A percentile compares a stretch with the other conserved stretches of the same genome.
phyloP scores from a whole-genome alignment of 106 monocot genomes.

The Ottelia alismoides region DNA sequence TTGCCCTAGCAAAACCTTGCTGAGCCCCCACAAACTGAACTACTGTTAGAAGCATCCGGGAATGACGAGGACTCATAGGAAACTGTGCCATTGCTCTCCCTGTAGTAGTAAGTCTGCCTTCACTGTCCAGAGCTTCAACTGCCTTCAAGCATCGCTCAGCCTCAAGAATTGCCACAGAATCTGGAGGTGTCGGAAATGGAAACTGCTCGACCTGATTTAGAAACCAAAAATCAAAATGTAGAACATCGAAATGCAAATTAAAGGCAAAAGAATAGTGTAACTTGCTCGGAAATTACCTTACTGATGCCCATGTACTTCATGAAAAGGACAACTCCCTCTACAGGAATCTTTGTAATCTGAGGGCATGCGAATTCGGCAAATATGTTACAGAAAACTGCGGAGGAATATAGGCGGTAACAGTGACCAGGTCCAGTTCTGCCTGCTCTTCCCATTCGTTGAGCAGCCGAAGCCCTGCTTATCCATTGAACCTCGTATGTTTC shows the following conservation, averaged over 20 bases:
- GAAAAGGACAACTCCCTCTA: slow-evolving; percentile 85
- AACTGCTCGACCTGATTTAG: slow-evolving; percentile 72
- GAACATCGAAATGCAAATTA: background rate
- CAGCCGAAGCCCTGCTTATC: slow-evolving; percentile 98
- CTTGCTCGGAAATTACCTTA: slow-evolving; percentile 28
- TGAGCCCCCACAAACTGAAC: slow-evolving; percentile 52
- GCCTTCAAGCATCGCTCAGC: slow-evolving; percentile 71
- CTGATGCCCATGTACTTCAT: slow-evolving; percentile 85
- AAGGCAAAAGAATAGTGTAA: background rate
- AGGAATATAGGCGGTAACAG: slow-evolving; percentile 84
- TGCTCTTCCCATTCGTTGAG: slow-evolving; percentile 87
- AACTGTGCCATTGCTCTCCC: slow-evolving; percentile 88
- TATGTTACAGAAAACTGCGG: slow-evolving; percentile 73
- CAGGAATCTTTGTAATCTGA: slow-evolving; percentile 73
- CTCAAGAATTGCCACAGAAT: slow-evolving; percentile 42
- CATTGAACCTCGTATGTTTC: slow-evolving; percentile 67
- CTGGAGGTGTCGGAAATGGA: slow-evolving; percentile 93
- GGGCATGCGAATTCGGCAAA: slow-evolving; percentile 72
- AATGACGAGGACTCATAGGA: slow-evolving; percentile 92
- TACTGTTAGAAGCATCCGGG: slow-evolving; percentile 71
- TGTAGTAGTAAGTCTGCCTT: slow-evolving; percentile 40
- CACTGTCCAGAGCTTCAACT: slow-evolving; percentile 61
- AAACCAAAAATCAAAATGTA: background rate
- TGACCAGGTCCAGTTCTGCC: slow-evolving; percentile 89
- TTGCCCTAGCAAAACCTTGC: slow-evolving; percentile 35